Evolutionary conservation across 202 grass and related monocot species (phyloP), one percentile per base, ranked within the genome.

Genomic region (Bolboschoenoplectus hybrid): DNA sequence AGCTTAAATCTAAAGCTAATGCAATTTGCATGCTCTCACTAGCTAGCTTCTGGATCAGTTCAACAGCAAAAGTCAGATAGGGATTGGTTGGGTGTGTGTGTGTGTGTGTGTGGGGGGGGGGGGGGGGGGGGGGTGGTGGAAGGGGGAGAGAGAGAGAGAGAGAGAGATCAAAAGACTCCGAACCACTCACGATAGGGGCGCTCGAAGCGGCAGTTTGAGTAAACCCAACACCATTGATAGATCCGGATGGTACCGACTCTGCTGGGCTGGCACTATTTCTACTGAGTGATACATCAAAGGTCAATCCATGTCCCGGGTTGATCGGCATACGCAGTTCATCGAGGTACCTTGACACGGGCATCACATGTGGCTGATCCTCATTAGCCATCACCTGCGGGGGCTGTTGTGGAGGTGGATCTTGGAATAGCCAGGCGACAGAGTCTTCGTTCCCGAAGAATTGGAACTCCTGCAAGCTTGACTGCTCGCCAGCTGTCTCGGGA

Each of bases 371-470:
- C 0, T 26, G 52, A 20, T 88, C 69, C 2, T 53, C 72, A 63
- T 63, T 83, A 3, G 72, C 19, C 1, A 16, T 17, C 3, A 75
- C 84, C 63, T 82, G 58, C 3, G 55, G 58, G 38, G 64, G 43
- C 14, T 61, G 67, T 2, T 14, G 65, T 39, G 50, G 0, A 9
- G 79, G 2, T 0, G 84, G 89, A 56, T 99, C 93, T 85, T 92
- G 90, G 88, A 99, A 92, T 77, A 99, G 83, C 97, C 97, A 96
- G 53, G 90, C 81, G 3, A 94, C 97, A 4, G 90, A 88, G 35
- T 96, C 92, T 70, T 98, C 96, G 81, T 94, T 89, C 4, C 97
- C 92, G 76, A 96, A 99, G 92, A 99, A 99, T 75, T 99, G 97
- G 74, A 99, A 92, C 86, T 96, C 93, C 0, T 95, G 93, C 55